These are phyloP conservation scores for Psilocybe mexicana DNA, from an alignment of 1,284 basidiomycete genomes.

Conservation along the genomic window DNA sequence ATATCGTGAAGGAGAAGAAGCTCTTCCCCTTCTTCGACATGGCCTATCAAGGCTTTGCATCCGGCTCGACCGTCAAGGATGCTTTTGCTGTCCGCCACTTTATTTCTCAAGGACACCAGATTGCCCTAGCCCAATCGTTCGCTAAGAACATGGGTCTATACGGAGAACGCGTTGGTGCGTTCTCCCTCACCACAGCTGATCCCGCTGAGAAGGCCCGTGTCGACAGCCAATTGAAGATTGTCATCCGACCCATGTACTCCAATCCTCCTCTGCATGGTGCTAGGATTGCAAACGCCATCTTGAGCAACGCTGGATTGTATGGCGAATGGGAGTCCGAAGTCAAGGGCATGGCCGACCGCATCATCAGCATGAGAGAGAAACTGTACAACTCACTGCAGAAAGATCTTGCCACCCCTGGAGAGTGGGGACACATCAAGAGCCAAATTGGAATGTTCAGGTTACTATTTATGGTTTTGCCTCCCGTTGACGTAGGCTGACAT, in stretches of 20 bases:
- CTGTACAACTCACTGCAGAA: conserved; percentile 81
- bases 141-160: conserved; percentile 99
- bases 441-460: conserved; percentile 96
- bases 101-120: conserved; percentile 84
- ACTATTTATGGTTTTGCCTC: conserved; percentile 16
- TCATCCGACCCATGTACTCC: conserved; percentile 98
- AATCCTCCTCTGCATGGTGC: conserved; percentile 98
- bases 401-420: conserved; percentile 87
- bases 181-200: conserved; percentile 78
- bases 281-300: conserved; percentile 83
- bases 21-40: conserved; percentile 96
- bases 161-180: conserved; percentile 95
- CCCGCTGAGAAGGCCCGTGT: conserved; percentile 87
- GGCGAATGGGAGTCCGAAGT: conserved; percentile 90
- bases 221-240: conserved; percentile 93
- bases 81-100: conserved; percentile 97
- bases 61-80: conserved; percentile 85
- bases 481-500: conserved; percentile 14
- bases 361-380: conserved; percentile 92
- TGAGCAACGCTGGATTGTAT: conserved; percentile 79
- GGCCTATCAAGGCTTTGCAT: conserved; percentile 97
- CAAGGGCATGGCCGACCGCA: conserved; percentile 94
- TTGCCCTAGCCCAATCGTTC: conserved; percentile 91
- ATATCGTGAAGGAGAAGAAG: conserved; percentile 84
- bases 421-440: conserved; percentile 95